Evolutionary conservation across 129 eudicot genomes (phyloP), one percentile per base, ranked within the genome.

Genomic region (Lonicera japonica): DNA sequence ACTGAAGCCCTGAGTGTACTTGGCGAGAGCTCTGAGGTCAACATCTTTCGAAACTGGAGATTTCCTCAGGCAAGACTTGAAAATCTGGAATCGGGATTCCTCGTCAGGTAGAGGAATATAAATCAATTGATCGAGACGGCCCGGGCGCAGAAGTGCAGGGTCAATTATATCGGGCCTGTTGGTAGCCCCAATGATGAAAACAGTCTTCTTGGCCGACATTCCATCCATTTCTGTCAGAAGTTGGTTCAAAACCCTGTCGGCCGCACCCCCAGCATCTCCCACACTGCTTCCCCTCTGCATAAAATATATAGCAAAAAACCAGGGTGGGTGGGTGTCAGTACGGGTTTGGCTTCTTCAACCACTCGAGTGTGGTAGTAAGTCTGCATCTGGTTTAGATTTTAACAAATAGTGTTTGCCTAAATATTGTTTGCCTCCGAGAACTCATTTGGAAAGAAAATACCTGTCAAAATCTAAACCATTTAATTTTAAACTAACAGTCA

Each of bases 241-340:
- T 43, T 92, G 99, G 50, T 88, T 92, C 80, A 92, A 48, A 15
- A 88, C 99, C 41, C 99, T 68, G 59, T 92, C 99, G 17, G 99
- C 99, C 51, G 99, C 99, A 69, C 99, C 99, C 16, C 99, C 99
- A 6, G 99, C 99, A 78, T 92, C 99, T 57, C 99, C 99, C 20
- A 46, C 64, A 54, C 96, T 88, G 70, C 91, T 75, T 47, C 99
- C 99, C 70, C 99, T 88, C 99, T 92, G 84, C 59, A 75, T 11
- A 63, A 22, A 29, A 29, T 29, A 29, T 5, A 64, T 16, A 17
- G 46, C 55, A 65, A 8, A n/a, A n/a, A n/a, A n/a, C n/a, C n/a
- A n/a, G n/a, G n/a, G n/a, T n/a, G n/a, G n/a, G n/a, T n/a, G n/a
- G n/a, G n/a, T n/a, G n/a, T n/a, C n/a, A n/a, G n/a, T n/a, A n/a